A percentile compares a stretch with the other conserved stretches of the same genome.
Conservation (phyloP, 176 grass and related monocot species). For the Stipa capillata region DNA sequence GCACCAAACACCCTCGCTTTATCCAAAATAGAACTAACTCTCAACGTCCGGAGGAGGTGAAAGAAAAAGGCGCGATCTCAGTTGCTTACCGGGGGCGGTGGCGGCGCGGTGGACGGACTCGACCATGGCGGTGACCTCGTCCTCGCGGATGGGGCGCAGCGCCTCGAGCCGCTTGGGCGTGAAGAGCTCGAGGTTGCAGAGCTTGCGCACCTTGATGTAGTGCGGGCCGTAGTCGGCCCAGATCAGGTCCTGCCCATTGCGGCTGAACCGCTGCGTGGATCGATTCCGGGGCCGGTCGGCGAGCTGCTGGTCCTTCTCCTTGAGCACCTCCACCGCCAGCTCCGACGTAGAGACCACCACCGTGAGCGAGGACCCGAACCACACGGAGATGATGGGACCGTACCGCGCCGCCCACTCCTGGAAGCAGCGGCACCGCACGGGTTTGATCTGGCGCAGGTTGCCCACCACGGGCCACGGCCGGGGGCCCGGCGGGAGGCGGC, state of each 20-base stretch:
- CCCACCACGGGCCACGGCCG: constrained; percentile 65
- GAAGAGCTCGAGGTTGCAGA: constrained; percentile 94
- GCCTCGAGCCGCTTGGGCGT: constrained; percentile 66
- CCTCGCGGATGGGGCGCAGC: constrained; percentile 65
- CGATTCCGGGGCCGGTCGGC: constrained; percentile 61
- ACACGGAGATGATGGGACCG: constrained; percentile 65
- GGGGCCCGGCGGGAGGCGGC: constrained; percentile 56
- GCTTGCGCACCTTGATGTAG: constrained; percentile 89
- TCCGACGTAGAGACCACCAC: constrained; percentile 68
- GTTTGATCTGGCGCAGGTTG: constrained; percentile 73
- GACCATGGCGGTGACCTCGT: constrained; percentile 88
- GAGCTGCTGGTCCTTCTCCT: constrained; percentile 75
- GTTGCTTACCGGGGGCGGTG: constrained; percentile 29
- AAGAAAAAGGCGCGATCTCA: not conserved
- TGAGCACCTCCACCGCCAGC: constrained; percentile 66
- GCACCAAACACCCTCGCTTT: not conserved
- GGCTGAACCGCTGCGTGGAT: constrained; percentile 62
- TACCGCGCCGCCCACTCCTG: constrained; percentile 59
- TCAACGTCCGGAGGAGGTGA: not conserved
- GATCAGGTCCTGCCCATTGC: constrained; percentile 79
- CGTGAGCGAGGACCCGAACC: constrained; percentile 69
- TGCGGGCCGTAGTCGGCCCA: constrained; percentile 85
- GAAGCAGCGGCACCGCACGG: constrained; percentile 67
- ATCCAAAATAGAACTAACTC: not conserved
- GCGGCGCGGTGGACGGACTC: constrained; percentile 54